Conservation (phyloP, 176 grass and related monocot species). For the Luzula sylvatica region DNA sequence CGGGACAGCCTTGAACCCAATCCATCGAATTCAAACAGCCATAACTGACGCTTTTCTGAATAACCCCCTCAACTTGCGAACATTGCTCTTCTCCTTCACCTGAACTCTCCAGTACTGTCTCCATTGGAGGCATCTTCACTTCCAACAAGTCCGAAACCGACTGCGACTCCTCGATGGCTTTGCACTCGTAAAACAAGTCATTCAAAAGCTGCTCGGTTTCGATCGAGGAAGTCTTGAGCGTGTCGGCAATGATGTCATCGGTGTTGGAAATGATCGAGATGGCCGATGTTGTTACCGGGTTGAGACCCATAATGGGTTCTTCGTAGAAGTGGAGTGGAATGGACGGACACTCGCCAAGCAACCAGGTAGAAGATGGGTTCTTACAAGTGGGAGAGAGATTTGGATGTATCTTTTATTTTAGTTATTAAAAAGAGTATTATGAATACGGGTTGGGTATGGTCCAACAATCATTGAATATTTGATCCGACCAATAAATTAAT, state of each 20-base stretch:
- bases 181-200: slow-evolving; percentile 44
- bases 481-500: too few relatives aligned
- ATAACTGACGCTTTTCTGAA: slow-evolving; percentile 88
- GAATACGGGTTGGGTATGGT: too few relatives aligned
- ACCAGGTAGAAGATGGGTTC: too few relatives aligned
- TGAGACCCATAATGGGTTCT: slow-evolving; percentile 41
- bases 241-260: slow-evolving; percentile 38
- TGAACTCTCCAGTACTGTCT: slow-evolving; percentile 39
- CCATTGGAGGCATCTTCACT: slow-evolving; percentile 71
- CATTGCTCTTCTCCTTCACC: too few relatives aligned
- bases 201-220: slow-evolving; percentile 50
- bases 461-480: too few relatives aligned
- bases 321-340: too few relatives aligned
- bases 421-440: too few relatives aligned
- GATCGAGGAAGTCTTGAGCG: slow-evolving; percentile 36
- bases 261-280: slow-evolving; percentile 41
- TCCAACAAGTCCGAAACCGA: slow-evolving; percentile 58
- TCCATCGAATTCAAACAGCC: slow-evolving; percentile 67
- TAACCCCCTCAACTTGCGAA: slow-evolving; percentile 20
- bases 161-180: slow-evolving; percentile 74
- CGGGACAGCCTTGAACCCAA: slow-evolving; percentile 34
- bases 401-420: too few relatives aligned
- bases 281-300: slow-evolving; percentile 52
- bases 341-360: too few relatives aligned
- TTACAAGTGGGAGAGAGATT: too few relatives aligned